Base-by-base conservation (phyloP, 805 yeast species). In the Saccharomycopsis javanensis region DNA sequence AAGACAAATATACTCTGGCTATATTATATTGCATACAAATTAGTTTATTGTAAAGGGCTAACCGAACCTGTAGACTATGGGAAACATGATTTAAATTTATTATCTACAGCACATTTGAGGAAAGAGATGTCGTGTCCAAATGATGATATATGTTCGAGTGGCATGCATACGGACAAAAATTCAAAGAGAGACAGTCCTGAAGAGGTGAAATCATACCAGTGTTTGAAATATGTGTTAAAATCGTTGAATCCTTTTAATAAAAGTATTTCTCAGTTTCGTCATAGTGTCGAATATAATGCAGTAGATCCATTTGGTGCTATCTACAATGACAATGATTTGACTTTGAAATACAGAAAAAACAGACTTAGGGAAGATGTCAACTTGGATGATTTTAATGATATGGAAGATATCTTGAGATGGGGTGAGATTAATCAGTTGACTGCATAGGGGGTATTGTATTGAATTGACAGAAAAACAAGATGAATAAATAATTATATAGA, bases 1-100 rank as follows among this genome's bases (percentile, higher is more conserved):
- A 69, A 68, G 35, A 82, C 84, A 30, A 85, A 84, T 63, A 65
- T 84, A 16, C 64, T 78, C 33, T 85, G 91, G 91, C 68, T 85
- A 50, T 83, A 82, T 62, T 83, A 82, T 64, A 58, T 85, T n/a
- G 72, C 76, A 37, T 78, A 78, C 54, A 75, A 77, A 59, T 63
- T 84, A 57, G 54, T 82, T 8, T 67, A 75, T 55, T 67, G 66
- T 55, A 81, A 80, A 42, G 30, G 33, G 15, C 54, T 59, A 27
- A 53, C n/a, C 23, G 45, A 55, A 33, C 37, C 46, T 15, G 30
- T 38, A 60, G 58, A 13, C 10, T 18, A 16, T 28, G 8, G 23
- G n/a, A n/a, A n/a, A n/a, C n/a, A n/a, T n/a, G n/a, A n/a, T n/a
- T n/a, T n/a, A n/a, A n/a, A n/a, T n/a, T n/a, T n/a, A n/a, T n/a